Evolutionary conservation across 306 rosid genomes (phyloP).

Genomic region (Vigna mungo): DNA sequence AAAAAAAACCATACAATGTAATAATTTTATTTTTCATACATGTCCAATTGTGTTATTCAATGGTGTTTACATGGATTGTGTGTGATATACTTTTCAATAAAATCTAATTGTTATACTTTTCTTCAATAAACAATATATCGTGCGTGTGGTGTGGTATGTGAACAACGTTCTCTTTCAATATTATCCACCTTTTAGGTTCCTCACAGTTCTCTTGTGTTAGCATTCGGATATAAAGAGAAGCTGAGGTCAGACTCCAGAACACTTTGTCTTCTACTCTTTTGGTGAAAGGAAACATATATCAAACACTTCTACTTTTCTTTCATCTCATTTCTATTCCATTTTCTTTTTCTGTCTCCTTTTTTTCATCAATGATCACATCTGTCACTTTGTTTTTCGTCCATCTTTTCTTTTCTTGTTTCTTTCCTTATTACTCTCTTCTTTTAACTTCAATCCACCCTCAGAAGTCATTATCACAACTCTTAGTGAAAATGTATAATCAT

Average conservation of each 20-base stretch:
- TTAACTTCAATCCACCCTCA: no score
- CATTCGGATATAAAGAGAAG: not conserved
- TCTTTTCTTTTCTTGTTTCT: no score
- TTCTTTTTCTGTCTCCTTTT: no score
- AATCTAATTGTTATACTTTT: constrained; percentile 5
- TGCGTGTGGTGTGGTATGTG: not conserved
- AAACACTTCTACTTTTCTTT: no score
- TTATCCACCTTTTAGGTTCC: not conserved
- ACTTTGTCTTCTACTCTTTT: not conserved
- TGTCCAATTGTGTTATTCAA: constrained; percentile 14
- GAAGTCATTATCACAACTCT: no score
- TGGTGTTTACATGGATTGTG: constrained; percentile 1
- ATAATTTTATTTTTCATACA: constrained; percentile 1
- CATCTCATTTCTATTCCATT: no score
- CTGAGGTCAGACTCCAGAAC: not conserved
- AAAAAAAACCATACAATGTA: constrained; percentile 5
- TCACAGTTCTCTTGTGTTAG: not conserved
- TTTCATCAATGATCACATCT: no score
- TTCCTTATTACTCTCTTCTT: no score
- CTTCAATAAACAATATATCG: constrained; percentile 13
- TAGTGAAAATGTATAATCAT: no score
- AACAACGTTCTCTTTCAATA: no score
- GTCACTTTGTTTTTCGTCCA: no score
- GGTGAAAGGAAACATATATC: no score
- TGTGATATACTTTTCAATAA: not conserved